Percentiles rank a stretch among this genome's conserved stretches.
Conservation (phyloP, 2,329 filamentous ascomycete genomes). For the Microcyclospora tardicrescens region DNA sequence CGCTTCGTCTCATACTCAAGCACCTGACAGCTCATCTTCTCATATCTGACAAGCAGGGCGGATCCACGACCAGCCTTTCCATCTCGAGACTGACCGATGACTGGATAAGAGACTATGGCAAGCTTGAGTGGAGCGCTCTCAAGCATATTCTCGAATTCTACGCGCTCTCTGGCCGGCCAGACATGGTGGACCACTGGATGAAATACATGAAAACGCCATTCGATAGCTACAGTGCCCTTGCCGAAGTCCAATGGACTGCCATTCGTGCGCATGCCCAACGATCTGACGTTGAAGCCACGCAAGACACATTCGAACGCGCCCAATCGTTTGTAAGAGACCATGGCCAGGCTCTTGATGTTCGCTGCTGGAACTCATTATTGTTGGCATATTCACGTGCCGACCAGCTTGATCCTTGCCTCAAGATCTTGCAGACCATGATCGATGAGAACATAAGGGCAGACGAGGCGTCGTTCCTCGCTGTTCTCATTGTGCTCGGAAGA, state of each 20-base stretch:
- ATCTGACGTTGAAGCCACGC: constrained; percentile 49
- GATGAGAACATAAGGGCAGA: constrained; percentile 40
- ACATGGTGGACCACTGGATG: constrained; percentile 23
- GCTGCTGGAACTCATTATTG: constrained; percentile 66
- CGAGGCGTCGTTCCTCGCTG: constrained; percentile 52
- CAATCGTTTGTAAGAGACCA: constrained; percentile 16
- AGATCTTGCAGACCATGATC: constrained; percentile 50
- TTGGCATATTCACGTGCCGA: constrained; percentile 54
- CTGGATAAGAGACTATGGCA: constrained; percentile 14
- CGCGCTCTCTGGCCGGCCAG: constrained; percentile 22
- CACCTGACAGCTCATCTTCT: too few relatives aligned
- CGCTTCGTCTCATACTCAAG: too few relatives aligned
- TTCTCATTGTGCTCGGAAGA: constrained; percentile 59
- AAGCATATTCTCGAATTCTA: constrained; percentile 15
- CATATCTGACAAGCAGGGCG: too few relatives aligned
- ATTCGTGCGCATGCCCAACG: constrained; percentile 59
- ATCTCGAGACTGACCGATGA: constrained; percentile 10
- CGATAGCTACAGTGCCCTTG: constrained; percentile 10
- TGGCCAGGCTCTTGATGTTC: constrained; percentile 37
- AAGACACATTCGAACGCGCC: constrained; percentile 51
- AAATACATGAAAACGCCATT: constrained; percentile 16
- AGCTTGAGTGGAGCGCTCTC: constrained; percentile 8
- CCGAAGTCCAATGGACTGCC: constrained; percentile 33
- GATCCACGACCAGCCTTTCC: constrained; percentile 1
- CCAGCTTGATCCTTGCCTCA: constrained; percentile 53